Evolutionary conservation across 805 yeast genomes (phyloP), one percentile per base, ranked within the genome.

Genomic region (Lachancea sp.): DNA sequence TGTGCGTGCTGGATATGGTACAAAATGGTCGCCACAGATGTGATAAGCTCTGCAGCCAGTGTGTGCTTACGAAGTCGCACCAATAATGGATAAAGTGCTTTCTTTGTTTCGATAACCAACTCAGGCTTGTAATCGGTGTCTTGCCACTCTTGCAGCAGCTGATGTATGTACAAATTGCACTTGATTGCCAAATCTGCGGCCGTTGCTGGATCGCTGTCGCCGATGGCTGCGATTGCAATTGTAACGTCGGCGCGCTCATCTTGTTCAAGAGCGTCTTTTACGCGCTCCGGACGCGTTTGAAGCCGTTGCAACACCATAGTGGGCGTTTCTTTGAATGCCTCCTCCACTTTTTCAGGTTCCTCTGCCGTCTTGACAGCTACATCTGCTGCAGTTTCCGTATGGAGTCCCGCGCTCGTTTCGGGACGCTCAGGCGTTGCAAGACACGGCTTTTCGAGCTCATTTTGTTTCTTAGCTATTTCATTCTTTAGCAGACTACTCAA

Each of bases 11-110:
- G 95, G n/a, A 85, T 44, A 54, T 81, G 72, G 50, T 74, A 70
- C 8, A 82, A 53, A 1, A 85, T 74, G 0, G 86, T 81, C 2
- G 80, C 67, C 27, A 88, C 62, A 0, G 85, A 74, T 0, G 74
- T 73, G 35, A 78, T 60, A 56, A 72, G 58, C 31, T 75, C 76
- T 1, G 42, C 22, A 1, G 64, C 58, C 1, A 81, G 50, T 1
- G 58, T 54, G 8, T 59, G 53, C 25, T 72, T 68, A 5, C 87
- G 68, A 17, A 88, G 68, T 48, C 70, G 66, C 2, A 79, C 77
- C 32, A 87, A 57, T 34, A 75, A 55, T 3, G 83, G 81, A 33
- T 74, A 67, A 22, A 81, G 54, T 49, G 74, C 65, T 42, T 56
- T 63, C 53, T 74, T 74, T 2, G 83, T 77, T 33, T 78, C 80